phyloP scores from a whole-genome alignment of 495 filamentous ascomycete genomes.

The Aspergillus leporis region DNA sequence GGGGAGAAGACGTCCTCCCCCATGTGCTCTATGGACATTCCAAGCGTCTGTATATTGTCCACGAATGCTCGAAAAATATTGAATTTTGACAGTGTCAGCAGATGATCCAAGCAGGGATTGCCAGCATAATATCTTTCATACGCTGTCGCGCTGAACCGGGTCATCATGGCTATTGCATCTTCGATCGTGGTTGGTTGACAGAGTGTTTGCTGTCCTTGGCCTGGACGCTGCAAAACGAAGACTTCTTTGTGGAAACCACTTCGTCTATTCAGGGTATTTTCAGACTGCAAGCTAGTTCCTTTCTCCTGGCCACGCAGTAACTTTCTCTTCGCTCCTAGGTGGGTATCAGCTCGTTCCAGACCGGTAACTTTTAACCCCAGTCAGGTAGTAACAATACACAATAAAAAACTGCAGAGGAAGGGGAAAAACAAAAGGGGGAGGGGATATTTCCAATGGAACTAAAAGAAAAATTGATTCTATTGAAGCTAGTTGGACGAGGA shows the following conservation, averaged over 20 bases:
- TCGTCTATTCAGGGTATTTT: neutral
- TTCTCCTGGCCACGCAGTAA: constrained; percentile 4
- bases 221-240: constrained; percentile 3
- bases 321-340: constrained; percentile 8
- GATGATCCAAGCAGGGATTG: constrained; percentile 15
- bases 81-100: constrained; percentile 16
- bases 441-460: too few relatives aligned
- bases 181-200: neutral
- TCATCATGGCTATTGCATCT: constrained; percentile 10
- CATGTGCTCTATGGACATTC: constrained; percentile 7
- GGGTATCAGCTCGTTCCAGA: neutral
- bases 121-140: constrained; percentile 11
- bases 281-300: neutral
- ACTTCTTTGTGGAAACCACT: neutral
- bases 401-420: neutral
- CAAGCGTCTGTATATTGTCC: constrained; percentile 6
- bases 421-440: too few relatives aligned
- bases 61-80: constrained; percentile 16
- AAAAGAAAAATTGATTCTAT: too few relatives aligned
- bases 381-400: neutral
- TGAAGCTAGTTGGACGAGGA: too few relatives aligned
- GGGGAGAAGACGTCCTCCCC: constrained; percentile 13
- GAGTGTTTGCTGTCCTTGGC: constrained; percentile 5
- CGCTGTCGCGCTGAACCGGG: constrained; percentile 8
- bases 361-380: neutral